Evolutionary conservation across 352 stramenopile species (phyloP).

Genomic region (Pythium utonaiense): DNA sequence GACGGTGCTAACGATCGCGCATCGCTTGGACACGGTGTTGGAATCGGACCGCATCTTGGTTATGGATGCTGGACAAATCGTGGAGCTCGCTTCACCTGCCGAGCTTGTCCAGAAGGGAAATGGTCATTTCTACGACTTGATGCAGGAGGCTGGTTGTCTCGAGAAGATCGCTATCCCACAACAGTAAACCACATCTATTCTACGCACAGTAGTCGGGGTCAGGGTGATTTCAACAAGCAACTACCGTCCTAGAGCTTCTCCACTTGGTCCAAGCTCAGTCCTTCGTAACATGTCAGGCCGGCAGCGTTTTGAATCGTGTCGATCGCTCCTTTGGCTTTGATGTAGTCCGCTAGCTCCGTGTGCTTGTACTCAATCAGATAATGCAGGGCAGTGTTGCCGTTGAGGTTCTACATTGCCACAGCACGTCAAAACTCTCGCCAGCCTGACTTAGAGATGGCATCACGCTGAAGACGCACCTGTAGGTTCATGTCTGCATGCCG

Average conservation of each 20-base stretch:
- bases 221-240: not conserved
- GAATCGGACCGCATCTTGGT: not conserved
- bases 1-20: slow-evolving; percentile 80
- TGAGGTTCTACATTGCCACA: slow-evolving; percentile 76
- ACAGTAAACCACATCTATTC: too few relatives aligned
- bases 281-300: slow-evolving; percentile 95
- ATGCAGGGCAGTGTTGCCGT: slow-evolving; percentile 94
- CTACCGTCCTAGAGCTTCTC: slow-evolving; percentile 32
- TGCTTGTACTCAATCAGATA: slow-evolving; percentile 95
- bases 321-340: slow-evolving; percentile 92
- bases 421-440: too few relatives aligned
- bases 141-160: not conserved
- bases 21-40: not conserved
- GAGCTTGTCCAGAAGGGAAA: not conserved
- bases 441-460: too few relatives aligned
- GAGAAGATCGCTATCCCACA: not conserved
- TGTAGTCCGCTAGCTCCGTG: slow-evolving; percentile 89
- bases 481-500: slow-evolving; percentile 92
- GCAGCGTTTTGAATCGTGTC: slow-evolving; percentile 90
- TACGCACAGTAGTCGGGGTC: not conserved
- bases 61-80: not conserved
- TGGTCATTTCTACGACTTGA: not conserved
- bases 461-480: slow-evolving; percentile 34
- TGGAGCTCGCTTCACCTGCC: not conserved
- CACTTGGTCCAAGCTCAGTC: slow-evolving; percentile 55